Evolutionary conservation across 2,329 filamentous ascomycete species (phyloP), one percentile per base, ranked within the genome.

Genomic region (Sclerotinia trifoliorum): DNA sequence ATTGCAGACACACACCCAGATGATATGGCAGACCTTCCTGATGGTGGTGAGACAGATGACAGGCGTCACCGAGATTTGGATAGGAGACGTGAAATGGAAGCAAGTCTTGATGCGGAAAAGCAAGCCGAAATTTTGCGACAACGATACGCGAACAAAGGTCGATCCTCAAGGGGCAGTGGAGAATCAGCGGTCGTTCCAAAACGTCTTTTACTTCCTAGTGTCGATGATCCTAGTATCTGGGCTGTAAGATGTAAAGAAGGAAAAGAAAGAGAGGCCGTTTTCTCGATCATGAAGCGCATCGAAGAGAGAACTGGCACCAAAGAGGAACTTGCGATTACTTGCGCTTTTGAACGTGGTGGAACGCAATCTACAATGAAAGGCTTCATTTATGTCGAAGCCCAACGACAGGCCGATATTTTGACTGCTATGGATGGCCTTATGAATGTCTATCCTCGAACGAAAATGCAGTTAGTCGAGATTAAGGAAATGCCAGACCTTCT

Each of bases 401-500:
- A 90, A 73, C 88, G 92, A 71, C 91, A 95, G 78, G 91, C 91
- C 57, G 93, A 97, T 79, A 92, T 98, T 73, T 83, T 94, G 75
- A 84, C 89, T 65, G 92, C 93, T 10, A 83, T 97, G 54, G 92
- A 97, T 70, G 91, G 90, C 54, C 87, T 99, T 76, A 86, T 92
- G 70, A 93, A 97, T 76, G 91, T 96, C 49, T 99, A 97, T 78
- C 92, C 94, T 66, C 88, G 93, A 68, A 90, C 88, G 39, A 95
- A 93, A 79, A 90, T 95, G 81, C 87, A 94, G 56, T 83, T 98
- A 64, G 93, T 99, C 54, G 92, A 95, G 61, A 93, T 98, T 75
- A 96, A 96, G 79, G 95, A 99, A 80, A 97, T 97, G 89, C 94
- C 95, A 1, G 95, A 98, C 79, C 85, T 99, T n/a, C 84, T 99